Evolutionary conservation across 106 monocot species (phyloP), one percentile per base, ranked within the genome.

Genomic region (Allium sativum): DNA sequence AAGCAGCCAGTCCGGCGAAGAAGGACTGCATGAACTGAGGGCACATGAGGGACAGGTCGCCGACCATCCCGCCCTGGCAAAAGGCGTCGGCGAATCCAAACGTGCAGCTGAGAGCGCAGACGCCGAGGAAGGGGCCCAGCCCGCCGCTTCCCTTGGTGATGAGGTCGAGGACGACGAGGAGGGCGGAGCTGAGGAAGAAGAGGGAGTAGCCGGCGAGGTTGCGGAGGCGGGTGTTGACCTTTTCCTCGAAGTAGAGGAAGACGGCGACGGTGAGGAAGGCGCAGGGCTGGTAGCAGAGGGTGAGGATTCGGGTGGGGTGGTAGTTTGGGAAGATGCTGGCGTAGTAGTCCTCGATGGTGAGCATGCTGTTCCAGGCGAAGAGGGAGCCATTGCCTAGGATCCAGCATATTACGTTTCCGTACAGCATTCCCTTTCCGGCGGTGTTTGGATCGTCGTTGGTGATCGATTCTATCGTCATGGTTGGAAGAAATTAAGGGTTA

Each of bases 41-140:
- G 57, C 72, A 64, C 87, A 87, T 87, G 53, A 87, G 62, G 9
- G 76, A 72, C 44, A 86, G 43, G 68, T 86, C 82, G 45, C 86
- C 86, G 59, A 86, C 73, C 86, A 87, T 79, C 19, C 82, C 87
- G 3, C 87, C 87, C 67, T 87, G 82, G 68, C 60, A 78, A 76
- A 52, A 59, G 68, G 64, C 87, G 73, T 82, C 87, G 45, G 82
- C 76, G 56, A 79, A 12, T 40, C 87, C 87, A 69, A 82, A 87
- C 53, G 73, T 56, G 51, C 53, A 82, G 56, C 86, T 87, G 6
- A 79, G 40, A 44, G 76, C 19, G 64, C 87, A 87, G n/a, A 79
- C 50, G 21, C 70, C 76, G 9, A 82, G 56, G 50, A 79, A 87
- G 3, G 64, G 20, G 51, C 76, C 70, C 20, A 87, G 55, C n/a